Evolutionary conservation across 345 rosid genomes (phyloP).

Genomic region (Populus tremula): DNA sequence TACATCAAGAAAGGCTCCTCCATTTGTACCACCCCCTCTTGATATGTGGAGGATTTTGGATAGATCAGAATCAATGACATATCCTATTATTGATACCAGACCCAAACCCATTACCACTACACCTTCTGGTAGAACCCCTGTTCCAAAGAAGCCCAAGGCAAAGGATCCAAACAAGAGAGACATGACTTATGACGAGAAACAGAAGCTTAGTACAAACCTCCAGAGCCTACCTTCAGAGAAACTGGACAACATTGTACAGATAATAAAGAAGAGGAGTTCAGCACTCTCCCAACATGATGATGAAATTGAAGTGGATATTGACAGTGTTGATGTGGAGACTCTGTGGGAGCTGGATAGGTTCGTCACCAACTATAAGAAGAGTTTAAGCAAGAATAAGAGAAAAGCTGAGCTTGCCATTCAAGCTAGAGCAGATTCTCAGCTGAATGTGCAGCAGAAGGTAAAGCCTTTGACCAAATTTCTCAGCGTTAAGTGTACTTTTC

Average conservation of each 20-base stretch:
- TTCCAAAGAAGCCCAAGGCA: conserved; percentile 92
- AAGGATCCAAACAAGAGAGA: conserved; percentile 93
- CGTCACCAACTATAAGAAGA: conserved; percentile 90
- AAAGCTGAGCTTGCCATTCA: conserved; percentile 86
- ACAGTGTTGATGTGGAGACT: conserved; percentile 94
- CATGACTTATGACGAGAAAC: conserved; percentile 97
- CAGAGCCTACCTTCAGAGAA: conserved; percentile 89
- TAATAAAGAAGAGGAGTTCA: conserved; percentile 87
- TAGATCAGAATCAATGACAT: conserved; percentile 66
- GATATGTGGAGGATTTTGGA: conserved; percentile 77
- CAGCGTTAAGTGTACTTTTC: background rate
- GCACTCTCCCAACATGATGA: conserved; percentile 74
- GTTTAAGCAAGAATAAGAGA: conserved; percentile 94
- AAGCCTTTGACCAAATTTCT: background rate
- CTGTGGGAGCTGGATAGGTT: conserved; percentile 99
- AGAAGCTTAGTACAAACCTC: conserved; percentile 87
- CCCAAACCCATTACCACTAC: conserved; percentile 55
- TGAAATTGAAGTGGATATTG: conserved; percentile 97
- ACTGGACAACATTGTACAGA: conserved; percentile 89
- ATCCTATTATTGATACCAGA: conserved; percentile 39
- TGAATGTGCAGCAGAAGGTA: conserved; percentile 62
- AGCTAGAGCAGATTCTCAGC: conserved; percentile 71
- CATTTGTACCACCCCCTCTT: conserved; percentile 58
- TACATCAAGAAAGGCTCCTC: conserved; percentile 57
- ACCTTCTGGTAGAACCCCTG: conserved; percentile 82